Evolutionary conservation across 129 eudicot species (phyloP), one percentile per base, ranked within the genome.

Genomic region (Flaveria brownii): DNA sequence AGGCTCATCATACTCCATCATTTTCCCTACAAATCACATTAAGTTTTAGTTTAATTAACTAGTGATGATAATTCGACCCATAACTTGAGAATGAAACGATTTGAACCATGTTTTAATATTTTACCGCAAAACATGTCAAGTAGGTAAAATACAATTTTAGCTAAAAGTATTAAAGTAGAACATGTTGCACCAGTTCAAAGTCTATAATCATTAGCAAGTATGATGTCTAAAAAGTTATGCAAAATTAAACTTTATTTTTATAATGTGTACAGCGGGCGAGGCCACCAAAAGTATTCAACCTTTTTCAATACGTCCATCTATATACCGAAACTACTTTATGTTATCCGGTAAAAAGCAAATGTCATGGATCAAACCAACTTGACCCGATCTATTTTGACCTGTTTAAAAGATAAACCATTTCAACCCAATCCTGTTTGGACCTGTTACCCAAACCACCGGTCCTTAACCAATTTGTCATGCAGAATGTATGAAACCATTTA

Each of bases 1-100:
- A 60, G 97, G 97, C 70, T 87, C 89, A 69, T 87, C 96, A 68
- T 89, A 92, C 81, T 89, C 97, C 82, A 92, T 51, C 69, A 92
- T 47, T 52, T 78, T 79, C 70, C 97, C 96, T 91, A 84, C 82
- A 70, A 70, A 15, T 47, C 16, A 42, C 50, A 70, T 13, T 1
- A 1, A 12, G 15, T 47, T 11, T 13, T 47, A 10, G 16, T 13
- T 47, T 47, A 10, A 10, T 56, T 56, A 18, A 55, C 23, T 9
- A 47, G 12, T 1, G 13, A 43, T 8, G 63, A 23, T n/a, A 33
- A 30, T 54, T 11, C 14, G 9, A 71, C 25, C 9, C 8, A 50
- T 66, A 49, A 52, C 22, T 52, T 52, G n/a, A 15, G 62, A 55
- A 55, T 55, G 26, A 18, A n/a, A 55, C 13, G 57, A 52, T n/a